Base-by-base conservation (phyloP, 192 early-diverging fungal genomes). In the Coemansia sp. region DNA sequence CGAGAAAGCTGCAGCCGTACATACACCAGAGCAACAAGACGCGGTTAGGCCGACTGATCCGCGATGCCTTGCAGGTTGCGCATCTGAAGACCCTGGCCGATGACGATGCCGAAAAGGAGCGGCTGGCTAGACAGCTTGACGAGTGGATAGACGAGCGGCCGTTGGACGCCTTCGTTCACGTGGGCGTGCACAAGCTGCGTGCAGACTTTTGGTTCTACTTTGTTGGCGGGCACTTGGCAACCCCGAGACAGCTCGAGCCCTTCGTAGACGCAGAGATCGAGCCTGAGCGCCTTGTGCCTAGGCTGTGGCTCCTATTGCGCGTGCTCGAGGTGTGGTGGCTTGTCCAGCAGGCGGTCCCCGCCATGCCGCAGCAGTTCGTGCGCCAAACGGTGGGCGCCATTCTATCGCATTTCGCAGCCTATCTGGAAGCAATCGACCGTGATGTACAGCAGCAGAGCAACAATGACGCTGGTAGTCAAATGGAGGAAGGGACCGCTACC, bases 141-240 rank as follows among this genome's bases (percentile, higher is more conserved):
- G 2, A 43, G 67, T 82, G 79, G 79, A 63, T 76, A 19, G 74
- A 76, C 35, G 74, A 76, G 59, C 79, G 66, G 43, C 79, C 79
- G 9, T 55, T 77, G 62, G 79, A 82, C 19, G 70, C 74, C 11
- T 71, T 82, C 66, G 80, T 82, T n/a, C 41, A 60, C n/a, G 36
- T 66, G 9, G 79, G 79, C 1, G 45, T 67, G 42, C 62, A 77
- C 53, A 82, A 82, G 58, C 65, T 82, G 49, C 60, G 71, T 0
- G 63, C 71, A 4, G 80, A 82, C 55, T 69, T 77, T 57, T 66
- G 75, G 63, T 70, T 70, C 25, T 65, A 73, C 58, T 68, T 82
- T 61, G 71, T 77, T 20, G 43, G 50, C 17, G 65, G 69, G 17
- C 67, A 63, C 22, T 33, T 82, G 65, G 71, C 71, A 0, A 73